phyloP scores from a whole-genome alignment of 495 filamentous ascomycete species.

The Penicillium coprophilum region DNA sequence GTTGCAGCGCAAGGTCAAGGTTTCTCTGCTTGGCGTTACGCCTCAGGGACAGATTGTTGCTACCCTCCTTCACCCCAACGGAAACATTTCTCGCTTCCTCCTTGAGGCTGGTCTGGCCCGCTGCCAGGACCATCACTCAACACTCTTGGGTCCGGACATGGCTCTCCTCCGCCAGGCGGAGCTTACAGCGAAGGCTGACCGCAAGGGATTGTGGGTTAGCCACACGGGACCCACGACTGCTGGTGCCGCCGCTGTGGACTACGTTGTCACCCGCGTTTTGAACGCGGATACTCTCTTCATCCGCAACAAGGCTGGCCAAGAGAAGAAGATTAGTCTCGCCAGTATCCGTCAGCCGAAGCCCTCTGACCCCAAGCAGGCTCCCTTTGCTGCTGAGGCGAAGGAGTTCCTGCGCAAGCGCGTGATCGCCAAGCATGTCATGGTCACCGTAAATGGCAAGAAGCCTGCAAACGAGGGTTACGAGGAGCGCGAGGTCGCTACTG shows the following conservation, averaged over 20 bases:
- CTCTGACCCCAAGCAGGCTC: constrained; percentile 75
- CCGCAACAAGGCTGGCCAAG: constrained; percentile 74
- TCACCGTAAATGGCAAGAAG: constrained; percentile 86
- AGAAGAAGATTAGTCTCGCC: constrained; percentile 89
- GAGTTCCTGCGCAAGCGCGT: constrained; percentile 91
- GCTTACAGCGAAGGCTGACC: constrained; percentile 72
- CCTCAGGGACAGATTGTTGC: constrained; percentile 83
- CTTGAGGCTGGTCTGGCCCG: constrained; percentile 85
- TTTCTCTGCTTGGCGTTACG: constrained; percentile 79
- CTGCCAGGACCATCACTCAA: constrained; percentile 92
- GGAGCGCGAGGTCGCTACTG: constrained; percentile 89
- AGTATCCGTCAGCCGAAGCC: constrained; percentile 90
- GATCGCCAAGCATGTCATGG: constrained; percentile 91
- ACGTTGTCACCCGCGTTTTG: constrained; percentile 77
- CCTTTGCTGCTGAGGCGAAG: constrained; percentile 89
- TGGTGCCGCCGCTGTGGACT: constrained; percentile 64
- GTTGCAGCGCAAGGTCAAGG: constrained; percentile 78
- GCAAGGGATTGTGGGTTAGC: constrained; percentile 73
- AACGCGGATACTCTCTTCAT: constrained; percentile 88
- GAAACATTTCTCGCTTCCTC: constrained; percentile 86
- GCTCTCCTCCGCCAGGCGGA: constrained; percentile 80
- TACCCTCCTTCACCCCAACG: constrained; percentile 78
- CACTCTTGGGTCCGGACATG: constrained; percentile 85
- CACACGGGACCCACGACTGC: constrained; percentile 62
- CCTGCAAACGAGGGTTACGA: constrained; percentile 88